Percentiles rank a stretch among this genome's conserved stretches.
phyloP scores from a whole-genome alignment of 2,329 filamentous ascomycete species.

The Hypomyces rosellus region DNA sequence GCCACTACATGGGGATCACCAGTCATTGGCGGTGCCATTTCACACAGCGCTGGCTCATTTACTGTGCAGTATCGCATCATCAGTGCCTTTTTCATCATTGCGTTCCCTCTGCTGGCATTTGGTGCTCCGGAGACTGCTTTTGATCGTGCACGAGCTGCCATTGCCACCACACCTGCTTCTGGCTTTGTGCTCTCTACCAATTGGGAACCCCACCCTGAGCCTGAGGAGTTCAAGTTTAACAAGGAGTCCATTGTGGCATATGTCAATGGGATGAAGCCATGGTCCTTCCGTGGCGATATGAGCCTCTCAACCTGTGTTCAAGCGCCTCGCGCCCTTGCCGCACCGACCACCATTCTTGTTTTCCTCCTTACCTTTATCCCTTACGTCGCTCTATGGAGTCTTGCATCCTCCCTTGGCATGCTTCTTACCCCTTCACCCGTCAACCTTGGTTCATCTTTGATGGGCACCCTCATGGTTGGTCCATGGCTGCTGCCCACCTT shows the following conservation, averaged over 20 bases:
- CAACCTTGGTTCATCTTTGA: slow-evolving; percentile 28
- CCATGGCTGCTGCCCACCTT: slow-evolving; percentile 37
- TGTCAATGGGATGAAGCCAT: slow-evolving; percentile 32
- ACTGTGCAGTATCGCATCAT: slow-evolving; percentile 46
- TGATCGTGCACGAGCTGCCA: slow-evolving; percentile 30
- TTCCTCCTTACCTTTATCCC: slow-evolving; percentile 41
- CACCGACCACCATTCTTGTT: slow-evolving; percentile 44
- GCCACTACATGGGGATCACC: slow-evolving; percentile 48
- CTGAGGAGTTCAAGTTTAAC: slow-evolving; percentile 20
- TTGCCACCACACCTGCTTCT: slow-evolving; percentile 13
- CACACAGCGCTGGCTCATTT: slow-evolving; percentile 34
- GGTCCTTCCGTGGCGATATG: slow-evolving; percentile 29
- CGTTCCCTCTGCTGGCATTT: slow-evolving; percentile 41
- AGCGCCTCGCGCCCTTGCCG: slow-evolving; percentile 39
- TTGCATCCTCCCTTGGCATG: slow-evolving; percentile 39
- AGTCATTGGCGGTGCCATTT: slow-evolving; percentile 45
- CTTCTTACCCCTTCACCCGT: slow-evolving; percentile 41
- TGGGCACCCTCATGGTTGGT: slow-evolving; percentile 40
- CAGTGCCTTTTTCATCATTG: slow-evolving; percentile 40
- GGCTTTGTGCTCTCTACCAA: slow-evolving; percentile 13
- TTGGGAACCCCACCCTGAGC: slow-evolving; percentile 20
- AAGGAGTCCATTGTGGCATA: slow-evolving; percentile 30
- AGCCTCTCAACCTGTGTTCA: slow-evolving; percentile 34
- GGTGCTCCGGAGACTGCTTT: slow-evolving; percentile 48
- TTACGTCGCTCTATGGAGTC: slow-evolving; percentile 40